A percentile compares a stretch with the other conserved stretches of the same genome.
Evolutionary conservation across 1,284 basidiomycete species (phyloP).

Genomic region (Exsudoporus floridanus): DNA sequence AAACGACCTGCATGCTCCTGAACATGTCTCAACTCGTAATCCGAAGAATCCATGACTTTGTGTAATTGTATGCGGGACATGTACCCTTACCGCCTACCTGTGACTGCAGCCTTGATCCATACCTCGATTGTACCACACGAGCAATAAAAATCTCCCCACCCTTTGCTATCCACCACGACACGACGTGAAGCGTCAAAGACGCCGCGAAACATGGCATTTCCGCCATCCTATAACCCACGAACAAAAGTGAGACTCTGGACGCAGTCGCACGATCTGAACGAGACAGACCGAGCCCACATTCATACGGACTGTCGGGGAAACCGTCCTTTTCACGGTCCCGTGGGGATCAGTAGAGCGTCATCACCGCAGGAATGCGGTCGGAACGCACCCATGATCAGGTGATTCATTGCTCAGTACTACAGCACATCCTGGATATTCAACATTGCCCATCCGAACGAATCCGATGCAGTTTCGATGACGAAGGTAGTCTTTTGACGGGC

Average conservation of each 20-base stretch:
- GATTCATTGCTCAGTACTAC: constrained; percentile 67
- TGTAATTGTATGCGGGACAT: too few species aligned
- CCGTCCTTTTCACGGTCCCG: constrained; percentile 20
- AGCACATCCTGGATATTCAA: constrained; percentile 53
- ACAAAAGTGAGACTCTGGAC: neutral
- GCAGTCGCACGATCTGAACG: neutral
- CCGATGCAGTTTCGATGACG: constrained; percentile 62
- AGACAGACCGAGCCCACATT: constrained; percentile 57
- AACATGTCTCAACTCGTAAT: neutral
- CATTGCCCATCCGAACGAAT: constrained; percentile 65
- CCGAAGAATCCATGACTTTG: neutral
- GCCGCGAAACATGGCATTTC: constrained; percentile 43
- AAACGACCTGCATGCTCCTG: neutral
- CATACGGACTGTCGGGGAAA: constrained; percentile 54
- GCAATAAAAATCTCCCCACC: constrained; percentile 63
- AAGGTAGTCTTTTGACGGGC: constrained; percentile 59
- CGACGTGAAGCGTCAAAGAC: constrained; percentile 46
- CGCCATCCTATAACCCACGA: constrained; percentile 31
- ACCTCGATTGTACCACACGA: constrained; percentile 52
- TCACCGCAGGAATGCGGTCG: constrained; percentile 23
- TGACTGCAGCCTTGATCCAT: constrained; percentile 43
- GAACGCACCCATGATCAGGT: constrained; percentile 13
- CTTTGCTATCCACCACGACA: constrained; percentile 46
- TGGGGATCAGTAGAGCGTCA: constrained; percentile 3
- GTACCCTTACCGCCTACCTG: too few species aligned